Conservation (phyloP, 2,329 filamentous ascomycete genomes). For the Arthroderma sp. region DNA sequence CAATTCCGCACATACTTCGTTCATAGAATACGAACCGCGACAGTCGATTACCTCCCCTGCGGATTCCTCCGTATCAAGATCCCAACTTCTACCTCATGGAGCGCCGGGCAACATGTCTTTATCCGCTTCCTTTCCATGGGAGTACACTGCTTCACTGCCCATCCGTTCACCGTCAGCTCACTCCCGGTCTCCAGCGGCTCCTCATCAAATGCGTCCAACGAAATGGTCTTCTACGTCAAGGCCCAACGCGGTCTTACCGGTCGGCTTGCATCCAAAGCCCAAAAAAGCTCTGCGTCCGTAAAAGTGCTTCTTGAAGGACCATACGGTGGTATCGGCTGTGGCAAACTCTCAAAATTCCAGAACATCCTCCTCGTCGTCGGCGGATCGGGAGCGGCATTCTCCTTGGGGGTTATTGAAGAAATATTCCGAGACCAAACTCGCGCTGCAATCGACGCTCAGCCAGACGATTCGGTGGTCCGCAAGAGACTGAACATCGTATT, state of each 20-base stretch:
- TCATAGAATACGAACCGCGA: slow-evolving; percentile 37
- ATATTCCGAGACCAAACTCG: slow-evolving; percentile 12
- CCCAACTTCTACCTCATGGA: slow-evolving; percentile 35
- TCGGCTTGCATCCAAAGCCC: slow-evolving; percentile 30
- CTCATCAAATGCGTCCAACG: slow-evolving; percentile 9
- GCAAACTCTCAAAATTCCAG: slow-evolving; percentile 29
- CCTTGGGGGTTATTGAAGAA: slow-evolving; percentile 37
- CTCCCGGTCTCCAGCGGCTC: not conserved
- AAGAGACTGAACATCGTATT: not conserved
- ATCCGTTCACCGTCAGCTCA: slow-evolving; percentile 2
- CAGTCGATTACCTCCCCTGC: slow-evolving; percentile 28
- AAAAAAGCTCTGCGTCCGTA: slow-evolving; percentile 24
- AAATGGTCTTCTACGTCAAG: slow-evolving; percentile 43
- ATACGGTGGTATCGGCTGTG: slow-evolving; percentile 39
- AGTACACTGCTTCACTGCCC: not conserved
- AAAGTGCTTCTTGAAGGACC: slow-evolving; percentile 45
- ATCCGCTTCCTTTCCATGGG: not conserved
- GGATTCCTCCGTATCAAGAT: slow-evolving; percentile 33
- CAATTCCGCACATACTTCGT: slow-evolving; percentile 37
- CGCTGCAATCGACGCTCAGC: not conserved
- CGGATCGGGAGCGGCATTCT: slow-evolving; percentile 44
- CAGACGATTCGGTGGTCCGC: not conserved
- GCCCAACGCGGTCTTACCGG: slow-evolving; percentile 39
- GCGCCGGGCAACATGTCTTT: slow-evolving; percentile 31
- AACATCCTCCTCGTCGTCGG: slow-evolving; percentile 39